Conservation (phyloP, 23 red algal species). For the Porphyridium purpureum region DNA sequence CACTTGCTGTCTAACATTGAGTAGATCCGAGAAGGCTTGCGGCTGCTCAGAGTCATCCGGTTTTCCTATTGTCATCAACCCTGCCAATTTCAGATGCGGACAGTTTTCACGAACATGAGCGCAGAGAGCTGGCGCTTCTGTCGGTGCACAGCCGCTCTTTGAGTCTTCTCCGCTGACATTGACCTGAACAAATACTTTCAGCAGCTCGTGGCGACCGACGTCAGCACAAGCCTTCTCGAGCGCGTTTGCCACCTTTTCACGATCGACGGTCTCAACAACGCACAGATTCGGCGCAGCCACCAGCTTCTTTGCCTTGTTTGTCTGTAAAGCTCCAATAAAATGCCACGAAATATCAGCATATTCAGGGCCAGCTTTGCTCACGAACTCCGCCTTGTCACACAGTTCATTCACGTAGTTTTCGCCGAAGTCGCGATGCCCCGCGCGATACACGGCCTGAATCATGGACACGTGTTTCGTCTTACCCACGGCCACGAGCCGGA, state of each 20-base stretch:
- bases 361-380: too few relatives aligned
- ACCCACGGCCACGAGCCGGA: conserved; percentile 64
- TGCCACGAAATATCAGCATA: conserved; percentile 86
- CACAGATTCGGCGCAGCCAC: conserved; percentile 33
- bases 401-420: conserved; percentile 99
- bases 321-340: conserved; percentile 82
- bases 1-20: background rate
- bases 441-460: conserved; percentile 44
- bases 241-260: conserved; percentile 50
- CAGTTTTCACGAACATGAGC: conserved; percentile 30
- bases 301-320: conserved; percentile 74
- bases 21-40: conserved; percentile 37
- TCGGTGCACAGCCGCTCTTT: conserved; percentile 49
- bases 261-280: conserved; percentile 77
- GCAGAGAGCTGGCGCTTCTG: conserved; percentile 34
- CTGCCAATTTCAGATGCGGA: conserved; percentile 35
- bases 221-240: conserved; percentile 47
- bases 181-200: conserved; percentile 90
- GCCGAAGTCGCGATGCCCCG: conserved; percentile 70
- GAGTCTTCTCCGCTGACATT: conserved; percentile 75
- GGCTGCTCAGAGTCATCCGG: conserved; percentile 31
- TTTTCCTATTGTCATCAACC: conserved; percentile 97
- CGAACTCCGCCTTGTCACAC: conserved; percentile 35
- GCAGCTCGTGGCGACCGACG: conserved; percentile 3
- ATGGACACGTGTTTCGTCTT: conserved; percentile 59